phyloP scores from a whole-genome alignment of 345 rosid genomes.

The Citrus maxima region DNA sequence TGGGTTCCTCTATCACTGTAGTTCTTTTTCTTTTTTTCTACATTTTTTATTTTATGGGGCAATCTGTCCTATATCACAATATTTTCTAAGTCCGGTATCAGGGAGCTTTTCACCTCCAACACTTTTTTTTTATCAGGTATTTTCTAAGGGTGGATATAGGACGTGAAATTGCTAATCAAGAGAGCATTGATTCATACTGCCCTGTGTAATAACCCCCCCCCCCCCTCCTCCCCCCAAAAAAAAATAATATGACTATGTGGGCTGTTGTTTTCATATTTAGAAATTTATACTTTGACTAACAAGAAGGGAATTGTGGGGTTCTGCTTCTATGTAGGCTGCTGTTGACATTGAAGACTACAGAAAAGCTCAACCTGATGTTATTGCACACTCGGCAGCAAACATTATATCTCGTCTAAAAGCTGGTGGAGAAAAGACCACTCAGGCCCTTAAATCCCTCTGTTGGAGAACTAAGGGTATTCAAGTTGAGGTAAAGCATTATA shows the following conservation, averaged over 20 bases:
- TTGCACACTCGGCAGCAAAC: constrained; percentile 66
- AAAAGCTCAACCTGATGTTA: constrained; percentile 74
- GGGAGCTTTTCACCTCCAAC: not conserved
- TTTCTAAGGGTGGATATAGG: not conserved
- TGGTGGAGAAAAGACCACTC: constrained; percentile 55
- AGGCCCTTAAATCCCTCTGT: constrained; percentile 76
- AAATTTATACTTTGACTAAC: not conserved
- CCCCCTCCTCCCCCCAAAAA: no score
- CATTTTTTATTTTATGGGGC: not conserved
- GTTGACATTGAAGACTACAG: constrained; percentile 79
- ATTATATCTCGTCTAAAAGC: constrained; percentile 69
- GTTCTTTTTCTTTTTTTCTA: not conserved
- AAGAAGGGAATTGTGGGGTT: constrained; percentile 24
- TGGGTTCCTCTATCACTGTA: not conserved
- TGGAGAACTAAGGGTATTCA: constrained; percentile 78
- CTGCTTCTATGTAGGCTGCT: constrained; percentile 38
- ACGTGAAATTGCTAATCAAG: not conserved
- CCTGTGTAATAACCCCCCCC: not conserved
- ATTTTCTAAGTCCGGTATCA: not conserved
- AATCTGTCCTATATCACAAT: not conserved
- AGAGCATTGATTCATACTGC: not conserved
- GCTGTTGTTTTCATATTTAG: not conserved
- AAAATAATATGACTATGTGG: not conserved
- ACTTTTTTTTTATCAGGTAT: not conserved
- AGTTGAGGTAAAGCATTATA: constrained; percentile 64